These are phyloP conservation scores for Colletotrichum sp. DNA, from an alignment of 2,329 filamentous ascomycete species.

Conservation along the genomic window DNA sequence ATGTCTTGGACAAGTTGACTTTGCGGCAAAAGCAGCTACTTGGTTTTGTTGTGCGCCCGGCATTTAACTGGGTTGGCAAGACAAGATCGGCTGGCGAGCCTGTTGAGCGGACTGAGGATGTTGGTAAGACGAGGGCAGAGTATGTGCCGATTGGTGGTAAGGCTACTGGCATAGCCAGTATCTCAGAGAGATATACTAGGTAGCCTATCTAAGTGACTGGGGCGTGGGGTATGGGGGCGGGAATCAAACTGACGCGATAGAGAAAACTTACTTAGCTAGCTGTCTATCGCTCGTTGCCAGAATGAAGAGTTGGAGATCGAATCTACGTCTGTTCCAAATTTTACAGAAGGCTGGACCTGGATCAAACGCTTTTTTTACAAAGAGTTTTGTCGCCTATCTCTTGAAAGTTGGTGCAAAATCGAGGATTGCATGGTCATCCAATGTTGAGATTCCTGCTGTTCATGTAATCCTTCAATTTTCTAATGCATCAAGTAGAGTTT, in stretches of 20 bases:
- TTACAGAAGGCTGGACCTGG: background rate
- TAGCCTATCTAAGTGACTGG: background rate
- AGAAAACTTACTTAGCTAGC: background rate
- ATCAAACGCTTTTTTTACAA: background rate
- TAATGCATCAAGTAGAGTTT: rapidly evolving
- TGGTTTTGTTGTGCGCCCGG: background rate
- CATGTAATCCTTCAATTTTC: background rate
- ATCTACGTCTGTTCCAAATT: background rate
- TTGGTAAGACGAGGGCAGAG: background rate
- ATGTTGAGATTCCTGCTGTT: background rate
- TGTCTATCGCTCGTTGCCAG: background rate
- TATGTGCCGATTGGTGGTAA: background rate
- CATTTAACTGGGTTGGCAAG: background rate
- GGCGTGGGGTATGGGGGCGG: background rate
- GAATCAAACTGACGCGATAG: background rate
- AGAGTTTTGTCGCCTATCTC: background rate
- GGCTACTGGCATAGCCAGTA: background rate
- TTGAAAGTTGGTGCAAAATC: rapidly evolving
- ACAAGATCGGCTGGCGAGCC: background rate
- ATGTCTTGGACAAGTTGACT: background rate
- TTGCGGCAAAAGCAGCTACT: background rate
- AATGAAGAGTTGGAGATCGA: background rate
- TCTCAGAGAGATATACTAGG: background rate
- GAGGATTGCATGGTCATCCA: background rate
- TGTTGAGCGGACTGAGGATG: background rate